These are phyloP conservation scores for Pachysolen tannophilus DNA, from an alignment of 805 yeast species.

Conservation along the genomic window DNA sequence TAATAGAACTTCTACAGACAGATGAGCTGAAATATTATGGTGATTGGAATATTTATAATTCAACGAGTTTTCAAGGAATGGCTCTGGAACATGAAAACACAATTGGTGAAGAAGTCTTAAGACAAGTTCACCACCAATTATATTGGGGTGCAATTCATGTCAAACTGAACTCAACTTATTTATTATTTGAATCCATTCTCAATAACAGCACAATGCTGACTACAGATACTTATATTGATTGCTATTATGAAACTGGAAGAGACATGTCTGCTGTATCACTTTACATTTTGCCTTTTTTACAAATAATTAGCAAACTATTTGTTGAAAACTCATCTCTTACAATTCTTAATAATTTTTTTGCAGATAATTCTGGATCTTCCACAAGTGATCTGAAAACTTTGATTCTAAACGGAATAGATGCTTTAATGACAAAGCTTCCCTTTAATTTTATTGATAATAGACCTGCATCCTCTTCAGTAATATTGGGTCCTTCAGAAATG, in stretches of 20 bases:
- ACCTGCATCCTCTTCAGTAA: constrained; percentile 40
- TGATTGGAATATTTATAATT: constrained; percentile 26
- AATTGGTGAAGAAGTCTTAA: constrained; percentile 29
- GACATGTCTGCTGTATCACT: constrained; percentile 42
- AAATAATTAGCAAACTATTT: constrained; percentile 25
- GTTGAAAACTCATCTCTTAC: constrained; percentile 1
- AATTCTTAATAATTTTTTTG: background rate
- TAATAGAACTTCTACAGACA: constrained; percentile 13
- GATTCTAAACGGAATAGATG: background rate
- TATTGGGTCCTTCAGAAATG: constrained; percentile 62
- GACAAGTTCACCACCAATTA: constrained; percentile 44
- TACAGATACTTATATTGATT: constrained; percentile 23
- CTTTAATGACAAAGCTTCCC: constrained; percentile 11
- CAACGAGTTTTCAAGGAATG: constrained; percentile 16
- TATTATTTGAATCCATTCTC: constrained; percentile 30
- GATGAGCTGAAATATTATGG: constrained; percentile 17
- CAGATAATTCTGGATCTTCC: background rate
- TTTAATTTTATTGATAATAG: constrained; percentile 32
- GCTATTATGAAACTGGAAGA: constrained; percentile 54
- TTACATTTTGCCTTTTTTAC: constrained; percentile 36
- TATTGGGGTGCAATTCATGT: constrained; percentile 62
- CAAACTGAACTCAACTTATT: constrained; percentile 35
- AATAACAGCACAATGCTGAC: constrained; percentile 24
- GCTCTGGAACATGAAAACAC: constrained; percentile 23
- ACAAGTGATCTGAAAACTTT: background rate